Evolutionary conservation across 345 rosid genomes (phyloP).

Genomic region (Crucihimalaya himalaica): DNA sequence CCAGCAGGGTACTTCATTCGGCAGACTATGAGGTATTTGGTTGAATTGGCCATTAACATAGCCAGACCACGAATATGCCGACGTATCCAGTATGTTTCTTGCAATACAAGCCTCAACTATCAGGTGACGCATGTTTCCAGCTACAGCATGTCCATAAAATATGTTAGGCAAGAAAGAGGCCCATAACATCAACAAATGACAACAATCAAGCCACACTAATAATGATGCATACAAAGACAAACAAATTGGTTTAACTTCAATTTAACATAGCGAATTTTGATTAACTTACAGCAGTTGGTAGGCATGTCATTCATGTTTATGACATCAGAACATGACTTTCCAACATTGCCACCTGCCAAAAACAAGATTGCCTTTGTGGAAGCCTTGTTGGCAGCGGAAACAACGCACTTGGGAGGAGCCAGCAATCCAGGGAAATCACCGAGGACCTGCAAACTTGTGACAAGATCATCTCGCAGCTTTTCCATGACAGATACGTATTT

Average conservation of each 20-base stretch:
- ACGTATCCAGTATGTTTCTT: slow-evolving; percentile 81
- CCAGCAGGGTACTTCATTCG: slow-evolving; percentile 79
- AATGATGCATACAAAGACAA: neutral
- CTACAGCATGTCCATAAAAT: slow-evolving; percentile 48
- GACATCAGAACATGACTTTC: slow-evolving; percentile 66
- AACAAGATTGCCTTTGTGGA: slow-evolving; percentile 81
- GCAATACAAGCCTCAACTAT: slow-evolving; percentile 96
- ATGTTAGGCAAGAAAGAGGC: slow-evolving; percentile 20
- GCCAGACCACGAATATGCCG: slow-evolving; percentile 94
- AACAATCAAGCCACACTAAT: slow-evolving; percentile 1
- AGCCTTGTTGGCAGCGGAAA: slow-evolving; percentile 89
- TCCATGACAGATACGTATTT: slow-evolving; percentile 47
- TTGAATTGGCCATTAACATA: slow-evolving; percentile 71
- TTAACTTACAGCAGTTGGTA: slow-evolving; percentile 66
- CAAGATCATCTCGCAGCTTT: slow-evolving; percentile 54
- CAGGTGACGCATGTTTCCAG: slow-evolving; percentile 96
- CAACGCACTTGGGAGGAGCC: slow-evolving; percentile 77
- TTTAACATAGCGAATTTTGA: neutral
- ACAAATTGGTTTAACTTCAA: slow-evolving; percentile 3
- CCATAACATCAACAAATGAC: slow-evolving; percentile 3
- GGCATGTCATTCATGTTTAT: slow-evolving; percentile 86
- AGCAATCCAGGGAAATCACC: slow-evolving; percentile 86
- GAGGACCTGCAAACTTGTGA: slow-evolving; percentile 75
- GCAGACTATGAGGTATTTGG: slow-evolving; percentile 64
- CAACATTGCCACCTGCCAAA: slow-evolving; percentile 65